A percentile compares a stretch with the other conserved stretches of the same genome.
phyloP scores from a whole-genome alignment of 2,329 filamentous ascomycete genomes.

The Pseudogymnoascus sp. region DNA sequence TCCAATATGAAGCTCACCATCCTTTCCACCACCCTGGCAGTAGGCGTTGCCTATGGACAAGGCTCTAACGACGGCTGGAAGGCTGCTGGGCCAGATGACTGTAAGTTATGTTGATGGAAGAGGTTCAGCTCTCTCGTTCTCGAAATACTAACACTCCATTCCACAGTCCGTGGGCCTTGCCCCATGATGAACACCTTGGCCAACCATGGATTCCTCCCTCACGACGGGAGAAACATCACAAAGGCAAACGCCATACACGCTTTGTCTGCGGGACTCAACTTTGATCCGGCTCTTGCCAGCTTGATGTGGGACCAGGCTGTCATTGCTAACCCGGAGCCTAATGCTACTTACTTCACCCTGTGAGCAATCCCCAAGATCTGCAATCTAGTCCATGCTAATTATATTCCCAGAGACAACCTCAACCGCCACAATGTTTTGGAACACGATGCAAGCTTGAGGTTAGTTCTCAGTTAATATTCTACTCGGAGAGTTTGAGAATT shows the following conservation, averaged over 20 bases:
- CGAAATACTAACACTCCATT: conserved; percentile 6
- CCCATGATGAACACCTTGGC: conserved; percentile 37
- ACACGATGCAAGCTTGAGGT: conserved; percentile 40
- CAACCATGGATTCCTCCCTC: conserved; percentile 37
- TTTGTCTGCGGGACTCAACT: conserved; percentile 35
- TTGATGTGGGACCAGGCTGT: conserved; percentile 38
- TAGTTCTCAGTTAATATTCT: conserved; percentile 10
- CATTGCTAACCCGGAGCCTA: conserved; percentile 35
- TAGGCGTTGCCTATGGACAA: neutral
- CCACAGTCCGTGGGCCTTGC: conserved; percentile 28
- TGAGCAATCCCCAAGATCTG: conserved; percentile 9
- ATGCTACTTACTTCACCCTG: conserved; percentile 36
- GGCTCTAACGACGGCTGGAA: conserved; percentile 7
- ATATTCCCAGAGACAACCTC: conserved; percentile 31
- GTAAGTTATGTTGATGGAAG: conserved; percentile 9
- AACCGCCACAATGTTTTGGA: conserved; percentile 40
- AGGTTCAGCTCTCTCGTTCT: neutral
- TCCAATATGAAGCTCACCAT: neutral
- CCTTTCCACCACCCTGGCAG: neutral
- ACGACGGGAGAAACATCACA: conserved; percentile 32
- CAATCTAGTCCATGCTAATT: neutral
- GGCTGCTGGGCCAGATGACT: conserved; percentile 11
- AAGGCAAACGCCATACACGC: conserved; percentile 28
- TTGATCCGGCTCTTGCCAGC: conserved; percentile 31
- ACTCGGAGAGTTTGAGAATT: no score